Conservation (phyloP, 805 yeast genomes). For the Groenewaldozyma salmanticensis region DNA sequence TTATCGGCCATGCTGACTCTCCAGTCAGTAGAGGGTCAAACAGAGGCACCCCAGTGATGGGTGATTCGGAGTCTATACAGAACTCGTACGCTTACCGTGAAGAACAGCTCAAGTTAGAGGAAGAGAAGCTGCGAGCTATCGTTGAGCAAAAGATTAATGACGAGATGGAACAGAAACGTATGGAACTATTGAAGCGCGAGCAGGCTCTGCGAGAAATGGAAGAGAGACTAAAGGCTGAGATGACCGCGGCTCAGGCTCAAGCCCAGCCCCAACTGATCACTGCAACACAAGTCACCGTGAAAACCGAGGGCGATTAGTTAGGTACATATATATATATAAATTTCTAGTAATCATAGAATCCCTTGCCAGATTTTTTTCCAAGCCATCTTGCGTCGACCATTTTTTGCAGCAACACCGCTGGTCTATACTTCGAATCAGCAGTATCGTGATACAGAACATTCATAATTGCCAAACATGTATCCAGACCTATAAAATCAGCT, state of each 20-base stretch:
- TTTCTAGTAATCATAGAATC: slow-evolving; percentile 30
- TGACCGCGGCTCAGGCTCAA: no score
- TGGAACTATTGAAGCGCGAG: slow-evolving; percentile 77
- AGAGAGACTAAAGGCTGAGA: slow-evolving; percentile 22
- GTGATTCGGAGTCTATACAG: slow-evolving; percentile 16
- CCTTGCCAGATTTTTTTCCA: slow-evolving; percentile 33
- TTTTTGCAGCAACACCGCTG: slow-evolving; percentile 29
- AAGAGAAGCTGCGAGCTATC: slow-evolving; percentile 75
- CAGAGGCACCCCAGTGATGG: slow-evolving; percentile 8
- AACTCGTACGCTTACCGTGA: slow-evolving; percentile 56
- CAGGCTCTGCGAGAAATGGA: slow-evolving; percentile 77
- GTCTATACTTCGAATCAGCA: slow-evolving; percentile 35
- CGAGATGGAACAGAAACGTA: slow-evolving; percentile 69
- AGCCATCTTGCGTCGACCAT: slow-evolving; percentile 35
- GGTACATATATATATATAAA: background rate
- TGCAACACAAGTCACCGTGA: background rate
- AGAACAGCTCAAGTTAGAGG: slow-evolving; percentile 82
- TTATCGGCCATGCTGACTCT: background rate
- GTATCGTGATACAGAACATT: slow-evolving; percentile 32
- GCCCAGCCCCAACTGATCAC: no score
- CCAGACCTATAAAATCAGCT: slow-evolving; percentile 37
- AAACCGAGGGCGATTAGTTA: background rate
- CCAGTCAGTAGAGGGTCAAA: slow-evolving; percentile 11
- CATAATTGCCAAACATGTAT: slow-evolving; percentile 34
- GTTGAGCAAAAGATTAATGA: slow-evolving; percentile 77